Percentiles rank a stretch among this genome's conserved stretches.
phyloP scores from a whole-genome alignment of 2,329 filamentous ascomycete species.

The Pseudogymnoascus sp. region DNA sequence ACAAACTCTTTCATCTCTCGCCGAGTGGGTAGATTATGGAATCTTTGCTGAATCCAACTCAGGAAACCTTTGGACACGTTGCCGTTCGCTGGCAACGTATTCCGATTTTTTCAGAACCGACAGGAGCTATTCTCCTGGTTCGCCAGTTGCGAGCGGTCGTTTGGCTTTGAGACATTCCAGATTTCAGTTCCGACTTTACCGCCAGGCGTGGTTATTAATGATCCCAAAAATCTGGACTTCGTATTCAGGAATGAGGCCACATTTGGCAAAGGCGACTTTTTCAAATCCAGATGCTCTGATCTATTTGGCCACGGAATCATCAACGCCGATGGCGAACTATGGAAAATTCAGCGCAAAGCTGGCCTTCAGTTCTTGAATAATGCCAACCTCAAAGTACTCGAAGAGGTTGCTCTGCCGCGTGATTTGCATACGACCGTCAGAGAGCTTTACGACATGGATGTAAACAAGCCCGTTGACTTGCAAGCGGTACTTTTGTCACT shows the following conservation, averaged over 20 bases:
- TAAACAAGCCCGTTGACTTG: constrained; percentile 39
- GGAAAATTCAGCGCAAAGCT: constrained; percentile 56
- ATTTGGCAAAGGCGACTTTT: constrained; percentile 56
- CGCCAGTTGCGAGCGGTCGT: constrained; percentile 46
- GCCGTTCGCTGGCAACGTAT: constrained; percentile 53
- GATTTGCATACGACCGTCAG: constrained; percentile 41
- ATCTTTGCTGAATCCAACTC: constrained; percentile 10
- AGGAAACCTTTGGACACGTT: constrained; percentile 29
- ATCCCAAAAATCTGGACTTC: constrained; percentile 54
- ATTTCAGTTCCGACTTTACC: constrained; percentile 56
- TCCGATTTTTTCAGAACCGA: constrained; percentile 52
- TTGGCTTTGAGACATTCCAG: constrained; percentile 53
- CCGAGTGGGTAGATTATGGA: not conserved
- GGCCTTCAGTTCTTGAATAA: constrained; percentile 52
- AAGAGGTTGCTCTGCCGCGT: constrained; percentile 48
- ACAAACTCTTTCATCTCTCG: not conserved
- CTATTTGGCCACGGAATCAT: constrained; percentile 61
- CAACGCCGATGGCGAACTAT: constrained; percentile 56
- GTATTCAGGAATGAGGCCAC: constrained; percentile 53
- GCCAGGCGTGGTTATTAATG: constrained; percentile 55
- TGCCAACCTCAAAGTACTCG: constrained; percentile 49
- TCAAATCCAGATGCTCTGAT: constrained; percentile 52
- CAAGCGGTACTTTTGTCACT: constrained; percentile 56
- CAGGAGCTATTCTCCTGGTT: constrained; percentile 58
- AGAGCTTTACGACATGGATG: constrained; percentile 30